Conservation (phyloP, 1,139 yeast genomes). For the Suhomyces guaymorum region DNA sequence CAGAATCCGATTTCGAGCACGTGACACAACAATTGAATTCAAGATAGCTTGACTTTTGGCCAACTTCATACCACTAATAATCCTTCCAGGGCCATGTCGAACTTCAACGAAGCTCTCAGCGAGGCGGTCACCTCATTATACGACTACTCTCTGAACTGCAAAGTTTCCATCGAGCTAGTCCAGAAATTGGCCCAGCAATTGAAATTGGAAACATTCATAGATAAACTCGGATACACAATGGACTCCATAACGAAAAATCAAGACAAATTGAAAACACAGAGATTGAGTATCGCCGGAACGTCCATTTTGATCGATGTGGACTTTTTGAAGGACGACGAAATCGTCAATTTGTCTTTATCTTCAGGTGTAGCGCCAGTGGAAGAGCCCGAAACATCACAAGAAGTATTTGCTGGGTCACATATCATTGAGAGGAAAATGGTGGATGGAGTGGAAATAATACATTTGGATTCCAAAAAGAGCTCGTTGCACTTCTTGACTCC, state of each 20-base stretch:
- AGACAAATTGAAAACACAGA: constrained; percentile 22
- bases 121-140: constrained; percentile 34
- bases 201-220: constrained; percentile 46
- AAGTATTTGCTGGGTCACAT: constrained; percentile 4
- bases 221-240: constrained; percentile 36
- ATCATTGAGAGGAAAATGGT: constrained; percentile 2
- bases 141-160: constrained; percentile 33
- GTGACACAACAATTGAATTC: no score
- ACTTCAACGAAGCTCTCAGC: constrained; percentile 25
- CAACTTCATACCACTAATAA: no score
- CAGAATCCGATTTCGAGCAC: not conserved
- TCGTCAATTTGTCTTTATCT: constrained; percentile 37
- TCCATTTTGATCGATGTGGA: constrained; percentile 46
- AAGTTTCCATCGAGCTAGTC: constrained; percentile 39
- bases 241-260: constrained; percentile 18
- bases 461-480: constrained; percentile 7
- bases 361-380: constrained; percentile 14
- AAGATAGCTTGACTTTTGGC: no score
- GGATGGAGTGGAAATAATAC: constrained; percentile 7
- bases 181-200: constrained; percentile 45
- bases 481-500: constrained; percentile 11
- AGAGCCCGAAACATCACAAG: constrained; percentile 1
- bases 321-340: constrained; percentile 28
- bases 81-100: no score
- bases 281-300: constrained; percentile 48